These are phyloP conservation scores for Barnettozyma californica DNA, from an alignment of 805 yeast species.

Conservation along the genomic window DNA sequence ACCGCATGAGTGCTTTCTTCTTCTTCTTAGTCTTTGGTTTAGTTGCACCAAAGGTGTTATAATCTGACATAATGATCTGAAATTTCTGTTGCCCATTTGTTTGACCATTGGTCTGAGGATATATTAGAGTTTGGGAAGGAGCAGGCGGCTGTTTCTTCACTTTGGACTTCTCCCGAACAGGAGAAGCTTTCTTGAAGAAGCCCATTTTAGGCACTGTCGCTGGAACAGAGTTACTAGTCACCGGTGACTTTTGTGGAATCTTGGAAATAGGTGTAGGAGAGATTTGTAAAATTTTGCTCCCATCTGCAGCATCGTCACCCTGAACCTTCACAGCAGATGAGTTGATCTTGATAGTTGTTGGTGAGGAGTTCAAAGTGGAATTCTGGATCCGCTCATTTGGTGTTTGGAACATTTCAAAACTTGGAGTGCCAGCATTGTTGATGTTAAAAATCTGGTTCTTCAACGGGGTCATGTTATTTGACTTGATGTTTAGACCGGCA, in stretches of 20 bases:
- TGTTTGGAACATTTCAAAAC: constrained; percentile 20
- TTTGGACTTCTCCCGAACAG: background rate
- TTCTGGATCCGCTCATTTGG: constrained; percentile 13
- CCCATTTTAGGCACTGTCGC: constrained; percentile 24
- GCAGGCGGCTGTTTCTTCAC: background rate
- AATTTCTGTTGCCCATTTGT: constrained; percentile 12
- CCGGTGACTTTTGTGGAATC: constrained; percentile 1
- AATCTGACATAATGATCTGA: constrained; percentile 34
- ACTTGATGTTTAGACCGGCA: constrained; percentile 1
- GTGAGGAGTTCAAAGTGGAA: constrained; percentile 22
- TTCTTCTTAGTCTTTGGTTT: constrained; percentile 8
- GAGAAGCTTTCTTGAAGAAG: constrained; percentile 20
- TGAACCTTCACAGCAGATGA: constrained; percentile 25
- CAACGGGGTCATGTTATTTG: constrained; percentile 20
- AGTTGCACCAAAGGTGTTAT: constrained; percentile 21
- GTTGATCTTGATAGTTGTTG: constrained; percentile 26
- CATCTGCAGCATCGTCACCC: background rate
- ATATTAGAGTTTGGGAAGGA: background rate
- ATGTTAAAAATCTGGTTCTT: constrained; percentile 20
- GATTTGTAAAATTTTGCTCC: constrained; percentile 11
- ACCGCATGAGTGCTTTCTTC: constrained; percentile 19
- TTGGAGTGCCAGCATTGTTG: constrained; percentile 3
- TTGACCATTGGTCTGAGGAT: constrained; percentile 2
- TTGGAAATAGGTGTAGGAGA: constrained; percentile 26
- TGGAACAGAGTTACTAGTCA: no score